phyloP scores from a whole-genome alignment of 2,329 filamentous ascomycete species.

The Colletotrichum shisoi region DNA sequence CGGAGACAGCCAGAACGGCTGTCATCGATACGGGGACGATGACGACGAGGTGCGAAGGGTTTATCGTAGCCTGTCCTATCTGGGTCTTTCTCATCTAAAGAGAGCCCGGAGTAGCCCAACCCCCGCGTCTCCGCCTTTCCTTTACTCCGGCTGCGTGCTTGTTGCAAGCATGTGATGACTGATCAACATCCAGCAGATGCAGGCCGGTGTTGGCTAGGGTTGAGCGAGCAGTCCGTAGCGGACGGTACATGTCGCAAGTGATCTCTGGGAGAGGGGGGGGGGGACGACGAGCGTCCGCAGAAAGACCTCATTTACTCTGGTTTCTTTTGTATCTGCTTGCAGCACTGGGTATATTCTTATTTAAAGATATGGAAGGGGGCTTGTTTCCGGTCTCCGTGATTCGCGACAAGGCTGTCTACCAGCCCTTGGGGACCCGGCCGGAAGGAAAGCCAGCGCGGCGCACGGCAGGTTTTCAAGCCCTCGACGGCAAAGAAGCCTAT shows the following conservation, averaged over 20 bases:
- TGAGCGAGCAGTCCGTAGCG: background rate
- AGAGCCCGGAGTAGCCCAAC: background rate
- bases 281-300: background rate
- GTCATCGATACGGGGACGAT: background rate
- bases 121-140: background rate
- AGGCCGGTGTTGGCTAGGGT: background rate
- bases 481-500: too few species aligned
- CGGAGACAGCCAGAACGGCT: background rate
- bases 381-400: background rate
- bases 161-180: background rate
- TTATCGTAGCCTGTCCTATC: background rate
- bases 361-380: too few species aligned
- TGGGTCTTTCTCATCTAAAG: background rate
- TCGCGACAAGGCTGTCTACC: background rate
- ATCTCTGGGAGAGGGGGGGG: background rate
- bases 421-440: background rate
- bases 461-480: background rate
- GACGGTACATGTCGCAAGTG: too few species aligned
- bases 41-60: background rate
- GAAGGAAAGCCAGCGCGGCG: background rate
- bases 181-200: background rate
- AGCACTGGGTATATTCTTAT: too few species aligned
- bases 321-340: too few species aligned
- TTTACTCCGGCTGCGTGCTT: background rate
- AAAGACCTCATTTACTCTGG: too few species aligned